Base-by-base conservation (phyloP, 768 basidiomycete genomes). In the Russula sp. region DNA sequence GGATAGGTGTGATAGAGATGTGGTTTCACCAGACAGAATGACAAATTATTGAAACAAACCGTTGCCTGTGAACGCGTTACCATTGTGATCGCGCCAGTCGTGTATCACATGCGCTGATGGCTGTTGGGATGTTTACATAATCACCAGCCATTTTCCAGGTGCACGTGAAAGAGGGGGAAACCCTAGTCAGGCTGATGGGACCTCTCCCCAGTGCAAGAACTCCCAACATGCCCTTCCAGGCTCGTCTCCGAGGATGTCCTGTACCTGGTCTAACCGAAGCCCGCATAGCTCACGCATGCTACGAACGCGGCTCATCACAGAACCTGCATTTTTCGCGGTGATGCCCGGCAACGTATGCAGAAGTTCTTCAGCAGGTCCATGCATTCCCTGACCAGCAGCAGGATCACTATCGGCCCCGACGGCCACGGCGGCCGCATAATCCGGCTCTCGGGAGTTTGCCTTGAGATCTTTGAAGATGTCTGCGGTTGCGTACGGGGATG, bases 401-500 rank as follows among this genome's bases (percentile, higher is more conserved):
- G 83, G 79, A 58, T 88, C 89, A 49, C 87, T 89, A 52, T 90
- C 92, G 0, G 89, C 87, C 9, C 96, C 97, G 24, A 94, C 80
- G 2, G 85, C 76, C 46, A 94, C 84, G 0, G 97, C 94, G 48
- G 83, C 83, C 16, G 77, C 71, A 10, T 86, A 82, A 66, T 96
- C 89, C 0, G 97, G 97, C 72, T 99, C 93, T 0, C 83, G 76
- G 52, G 84, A 83, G 69, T 88, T 86, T 36, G 76, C 66, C 71
- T 99, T 99, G 38, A 99, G 85, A 71, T 98, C 97, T 53, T 83
- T 84, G 79, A 98, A 95, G 61, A 98, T 94, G 63, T 94, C 89
- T 0, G 92, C 83, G 0, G 93, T 94, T 22, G 90, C 89, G 71
- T 94, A 92, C 0, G 97, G 92, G 0, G 95, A 98, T 1, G 94